Percentiles rank a stretch among this genome's conserved stretches.
phyloP scores from a whole-genome alignment of 495 filamentous ascomycete species.

The Bathelium albidoporum region DNA sequence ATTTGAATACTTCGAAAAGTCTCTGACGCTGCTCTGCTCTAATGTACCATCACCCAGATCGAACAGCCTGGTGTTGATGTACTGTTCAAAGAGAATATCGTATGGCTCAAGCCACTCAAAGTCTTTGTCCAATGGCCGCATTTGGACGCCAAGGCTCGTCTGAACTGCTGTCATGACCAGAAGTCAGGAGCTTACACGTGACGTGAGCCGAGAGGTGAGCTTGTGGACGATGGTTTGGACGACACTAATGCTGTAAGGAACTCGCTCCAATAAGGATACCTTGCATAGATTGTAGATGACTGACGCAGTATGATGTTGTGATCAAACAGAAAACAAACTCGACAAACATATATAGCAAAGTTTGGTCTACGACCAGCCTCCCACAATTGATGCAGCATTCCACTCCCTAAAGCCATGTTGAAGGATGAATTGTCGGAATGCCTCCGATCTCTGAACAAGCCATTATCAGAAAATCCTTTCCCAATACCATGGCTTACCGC shows the following conservation, averaged over 20 bases:
- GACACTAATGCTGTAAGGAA: not conserved
- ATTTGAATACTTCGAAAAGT: conserved; percentile 23
- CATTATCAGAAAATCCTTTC: not conserved
- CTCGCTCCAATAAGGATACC: not conserved
- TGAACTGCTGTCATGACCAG: not conserved
- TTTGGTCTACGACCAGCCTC: not conserved
- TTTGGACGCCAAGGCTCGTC: conserved; percentile 14
- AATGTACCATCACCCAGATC: conserved; percentile 19
- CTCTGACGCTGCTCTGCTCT: conserved; percentile 23
- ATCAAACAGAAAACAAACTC: conserved; percentile 3
- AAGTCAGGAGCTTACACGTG: not conserved
- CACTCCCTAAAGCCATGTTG: not conserved
- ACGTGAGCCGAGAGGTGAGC: not conserved
- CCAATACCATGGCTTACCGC: not conserved
- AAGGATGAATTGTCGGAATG: not conserved
- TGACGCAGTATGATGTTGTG: not conserved
- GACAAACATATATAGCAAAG: not conserved
- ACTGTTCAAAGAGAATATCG: conserved; percentile 34
- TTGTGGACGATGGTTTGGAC: not conserved
- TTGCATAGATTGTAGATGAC: not conserved
- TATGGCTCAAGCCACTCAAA: conserved; percentile 25
- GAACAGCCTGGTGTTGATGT: conserved; percentile 30
- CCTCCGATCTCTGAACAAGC: not conserved
- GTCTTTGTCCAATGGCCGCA: conserved; percentile 31
- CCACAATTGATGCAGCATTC: not conserved